Base-by-base conservation (phyloP, 2,329 filamentous ascomycete genomes). In the Arthrobotrys conoides region DNA sequence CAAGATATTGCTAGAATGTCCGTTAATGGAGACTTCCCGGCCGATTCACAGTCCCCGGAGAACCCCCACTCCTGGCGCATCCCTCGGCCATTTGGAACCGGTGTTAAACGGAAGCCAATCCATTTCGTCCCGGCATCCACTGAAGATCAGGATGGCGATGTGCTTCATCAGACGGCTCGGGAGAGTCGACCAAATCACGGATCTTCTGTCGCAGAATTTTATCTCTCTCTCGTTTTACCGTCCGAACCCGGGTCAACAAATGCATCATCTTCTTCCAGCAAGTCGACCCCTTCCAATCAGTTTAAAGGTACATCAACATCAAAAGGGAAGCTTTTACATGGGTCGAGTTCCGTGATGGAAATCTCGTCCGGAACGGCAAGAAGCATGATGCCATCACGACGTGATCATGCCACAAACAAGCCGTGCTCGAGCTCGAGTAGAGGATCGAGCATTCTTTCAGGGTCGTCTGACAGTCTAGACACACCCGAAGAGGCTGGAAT, bases 221-320 rank as follows among this genome's bases (percentile, higher is more conserved):
- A 93, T 81, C 87, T 92, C 27, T 89, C 87, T 76, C 87, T 93
- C 75, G 91, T 93, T 20, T 85, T 92, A n/a, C 86, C 86, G 0
- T 64, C 75, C 20, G 48, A 49, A 5, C 16, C 86, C 86, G 44
- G 81, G 83, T 14, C 27, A 76, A 73, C 63, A 73, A 79, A 66
- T 67, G 79, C 63, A 55, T 66, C 68, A 36, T 33, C 27, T 36
- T 41, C 64, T n/a, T 59, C 55, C 20, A 51, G 48, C 61, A 61
- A 64, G 36, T 36, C 20, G 82, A 49, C 81, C 82, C 41, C 78
- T 83, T 14, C 76, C 82, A 27, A 65, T 76, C 46, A 61, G n/a
- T 44, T 18, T 27, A 36, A 61, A 80, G 10, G 76, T 81, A 22
- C 64, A 49, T 36, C 59, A 36, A 59, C 22, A 71, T 55, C 36